Base-by-base conservation (phyloP, 352 stramenopile genomes). In the Globisporangium spiculum region DNA sequence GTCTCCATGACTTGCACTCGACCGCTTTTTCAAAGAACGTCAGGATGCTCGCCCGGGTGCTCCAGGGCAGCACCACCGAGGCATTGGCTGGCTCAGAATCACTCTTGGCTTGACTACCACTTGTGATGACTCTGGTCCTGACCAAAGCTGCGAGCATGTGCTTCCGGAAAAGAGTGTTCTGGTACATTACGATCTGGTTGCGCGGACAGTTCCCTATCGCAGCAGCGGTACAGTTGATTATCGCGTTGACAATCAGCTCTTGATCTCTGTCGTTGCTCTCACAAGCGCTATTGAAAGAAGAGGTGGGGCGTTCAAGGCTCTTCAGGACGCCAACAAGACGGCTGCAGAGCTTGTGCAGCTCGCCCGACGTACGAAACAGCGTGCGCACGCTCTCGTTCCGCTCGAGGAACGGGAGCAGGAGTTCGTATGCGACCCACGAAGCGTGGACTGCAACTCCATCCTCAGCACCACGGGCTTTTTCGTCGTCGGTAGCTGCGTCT, bases 111-210 rank as follows among this genome's bases (percentile, higher is more conserved):
- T 50, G 41, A 22, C 18, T 7, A 20, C 30, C 38, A 7, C 30
- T 32, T 5, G 7, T 27, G 53, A 22, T 27, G 55, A 27, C 18
- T 16, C 18, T 24, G 10, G 18, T n/a, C 41, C 4, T n/a, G 27
- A 36, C 50, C 24, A 82, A 56, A 3, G 26, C 26, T 26, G 46
- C 7, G 5, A 86, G 16, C 12, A 83, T 52, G 14, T 24, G 14
- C 2, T 76, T 67, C 14, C 76, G 78, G 26, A 91, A 88, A 0
- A 12, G 22, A 3, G 44, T 53, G 32, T 87, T 57, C 6, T 75
- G 75, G 41, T 78, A 90, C 63, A 88, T 66, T 0, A 90, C 71
- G 22, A 90, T 69, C 75, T 92, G 84, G 64, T 92, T 92, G 3
- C 82, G 79, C 3, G 81, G 72, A 5, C 68, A 83, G 9, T 71